These are phyloP conservation scores for Raphanus raphanistrum DNA, from an alignment of 345 rosid genomes.

Conservation along the genomic window DNA sequence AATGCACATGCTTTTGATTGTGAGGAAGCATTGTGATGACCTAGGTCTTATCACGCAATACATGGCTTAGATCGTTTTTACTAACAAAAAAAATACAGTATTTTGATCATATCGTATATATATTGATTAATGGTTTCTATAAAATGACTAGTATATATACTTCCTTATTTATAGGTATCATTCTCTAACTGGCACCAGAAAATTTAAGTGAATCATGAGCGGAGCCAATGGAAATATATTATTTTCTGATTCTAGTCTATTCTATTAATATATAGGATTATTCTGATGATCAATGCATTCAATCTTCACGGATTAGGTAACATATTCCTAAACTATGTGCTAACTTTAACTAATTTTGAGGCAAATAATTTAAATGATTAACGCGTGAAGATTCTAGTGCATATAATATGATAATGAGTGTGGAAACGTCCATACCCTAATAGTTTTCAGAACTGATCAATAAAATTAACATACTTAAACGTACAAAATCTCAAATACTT, in stretches of 20 bases:
- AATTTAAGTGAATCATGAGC: constrained; percentile 1
- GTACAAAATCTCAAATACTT: not conserved
- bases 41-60: not conserved
- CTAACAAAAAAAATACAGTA: not conserved
- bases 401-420: not conserved
- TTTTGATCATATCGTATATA: not conserved
- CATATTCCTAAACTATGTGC: not conserved
- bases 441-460: not conserved
- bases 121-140: not conserved
- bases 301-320: constrained; percentile 19
- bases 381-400: not conserved
- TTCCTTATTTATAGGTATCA: not conserved
- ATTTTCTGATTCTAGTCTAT: not conserved
- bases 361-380: not conserved
- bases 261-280: not conserved
- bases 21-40: constrained; percentile 24
- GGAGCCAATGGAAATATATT: not conserved
- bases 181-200: constrained; percentile 1
- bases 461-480: not conserved
- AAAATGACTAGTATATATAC: not conserved
- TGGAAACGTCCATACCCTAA: not conserved
- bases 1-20: constrained; percentile 23
- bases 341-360: not conserved
- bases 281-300: not conserved
- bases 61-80: constrained; percentile 3